These are phyloP conservation scores for Auriscalpium orientale DNA, from an alignment of 768 basidiomycete species.

Conservation along the genomic window DNA sequence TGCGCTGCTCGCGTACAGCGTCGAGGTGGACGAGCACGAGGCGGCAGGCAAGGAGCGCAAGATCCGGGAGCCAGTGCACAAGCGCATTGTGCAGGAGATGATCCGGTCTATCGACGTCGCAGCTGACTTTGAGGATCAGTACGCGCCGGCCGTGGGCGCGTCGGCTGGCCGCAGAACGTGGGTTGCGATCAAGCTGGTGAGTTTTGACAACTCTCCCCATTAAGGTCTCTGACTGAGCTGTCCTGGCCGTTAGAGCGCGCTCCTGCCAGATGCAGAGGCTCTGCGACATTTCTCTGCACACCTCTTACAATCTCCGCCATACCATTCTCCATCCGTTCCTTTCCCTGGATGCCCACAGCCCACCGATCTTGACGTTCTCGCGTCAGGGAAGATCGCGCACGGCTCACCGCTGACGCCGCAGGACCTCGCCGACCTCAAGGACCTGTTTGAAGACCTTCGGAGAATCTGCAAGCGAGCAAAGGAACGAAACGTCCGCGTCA, in stretches of 20 bases:
- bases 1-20: conserved; percentile 73
- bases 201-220: conserved; percentile 16
- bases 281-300: conserved; percentile 57
- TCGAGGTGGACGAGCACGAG: conserved; percentile 68
- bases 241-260: conserved; percentile 43
- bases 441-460: conserved; percentile 53
- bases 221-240: background rate
- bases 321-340: conserved; percentile 29
- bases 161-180: conserved; percentile 52
- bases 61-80: conserved; percentile 34
- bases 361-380: conserved; percentile 51
- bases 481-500: conserved; percentile 56
- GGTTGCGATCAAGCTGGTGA: conserved; percentile 80
- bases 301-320: conserved; percentile 38
- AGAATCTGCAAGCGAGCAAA: conserved; percentile 59
- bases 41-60: conserved; percentile 28
- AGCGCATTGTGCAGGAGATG: conserved; percentile 68
- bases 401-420: conserved; percentile 33
- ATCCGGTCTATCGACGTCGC: conserved; percentile 69
- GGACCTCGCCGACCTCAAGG: conserved; percentile 54
- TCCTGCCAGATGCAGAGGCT: conserved; percentile 55
- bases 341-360: conserved; percentile 65
- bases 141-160: conserved; percentile 6
- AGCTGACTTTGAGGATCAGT: conserved; percentile 68
- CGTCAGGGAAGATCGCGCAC: conserved; percentile 13